These are phyloP conservation scores for Fusarium sp. DNA, from an alignment of 2,329 filamentous ascomycete genomes.

Conservation along the genomic window DNA sequence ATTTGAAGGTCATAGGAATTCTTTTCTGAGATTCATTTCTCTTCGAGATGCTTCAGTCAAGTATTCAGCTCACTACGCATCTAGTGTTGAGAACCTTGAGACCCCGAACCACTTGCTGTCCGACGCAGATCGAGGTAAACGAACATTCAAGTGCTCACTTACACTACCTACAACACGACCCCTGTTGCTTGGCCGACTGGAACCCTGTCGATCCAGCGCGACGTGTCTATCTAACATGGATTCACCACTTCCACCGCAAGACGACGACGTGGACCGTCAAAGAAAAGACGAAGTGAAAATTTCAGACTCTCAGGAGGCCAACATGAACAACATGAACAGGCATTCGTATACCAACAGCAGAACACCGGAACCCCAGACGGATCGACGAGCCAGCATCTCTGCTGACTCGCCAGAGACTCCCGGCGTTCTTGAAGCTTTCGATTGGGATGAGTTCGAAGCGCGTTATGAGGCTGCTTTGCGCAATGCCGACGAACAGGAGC, in stretches of 20 bases:
- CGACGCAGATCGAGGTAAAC: neutral
- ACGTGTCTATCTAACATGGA: conserved; percentile 33
- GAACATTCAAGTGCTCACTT: neutral
- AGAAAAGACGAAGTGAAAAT: conserved; percentile 23
- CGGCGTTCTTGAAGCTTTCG: conserved; percentile 66
- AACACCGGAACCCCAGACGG: conserved; percentile 55
- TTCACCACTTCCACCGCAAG: conserved; percentile 30
- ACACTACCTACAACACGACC: conserved; percentile 9
- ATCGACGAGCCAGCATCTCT: conserved; percentile 47
- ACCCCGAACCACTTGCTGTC: neutral
- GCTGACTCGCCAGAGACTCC: conserved; percentile 61
- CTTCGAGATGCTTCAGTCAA: neutral
- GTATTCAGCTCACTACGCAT: neutral
- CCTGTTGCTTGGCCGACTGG: conserved; percentile 40
- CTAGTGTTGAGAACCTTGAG: neutral
- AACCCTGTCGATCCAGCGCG: conserved; percentile 25
- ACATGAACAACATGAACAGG: conserved; percentile 39
- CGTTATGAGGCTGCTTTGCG: conserved; percentile 75
- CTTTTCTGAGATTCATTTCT: neutral
- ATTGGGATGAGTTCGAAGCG: conserved; percentile 81
- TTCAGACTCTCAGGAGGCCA: conserved; percentile 25
- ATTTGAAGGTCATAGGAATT: neutral
- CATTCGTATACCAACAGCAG: conserved; percentile 40
- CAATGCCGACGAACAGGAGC: conserved; percentile 72
- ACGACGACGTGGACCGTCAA: conserved; percentile 32